Conservation (phyloP, 2,329 filamentous ascomycete genomes). For the Monosporascus sp. region DNA sequence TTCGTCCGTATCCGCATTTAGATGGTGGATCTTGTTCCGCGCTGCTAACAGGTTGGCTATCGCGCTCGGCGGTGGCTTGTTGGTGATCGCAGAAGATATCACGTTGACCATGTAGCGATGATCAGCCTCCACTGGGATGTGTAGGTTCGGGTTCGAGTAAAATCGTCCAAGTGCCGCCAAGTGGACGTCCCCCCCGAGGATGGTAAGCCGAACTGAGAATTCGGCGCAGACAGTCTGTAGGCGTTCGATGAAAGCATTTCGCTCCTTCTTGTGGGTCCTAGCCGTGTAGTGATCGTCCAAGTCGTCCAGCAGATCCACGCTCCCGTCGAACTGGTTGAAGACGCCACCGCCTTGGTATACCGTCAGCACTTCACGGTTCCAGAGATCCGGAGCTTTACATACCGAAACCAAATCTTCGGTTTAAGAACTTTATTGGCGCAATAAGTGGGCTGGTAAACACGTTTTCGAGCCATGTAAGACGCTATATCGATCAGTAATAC, state of each 20-base stretch:
- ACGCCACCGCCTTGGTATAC: constrained; percentile 59
- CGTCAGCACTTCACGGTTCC: constrained; percentile 5
- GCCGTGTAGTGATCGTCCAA: constrained; percentile 96
- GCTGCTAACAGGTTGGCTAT: constrained; percentile 88
- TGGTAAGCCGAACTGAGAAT: constrained; percentile 85
- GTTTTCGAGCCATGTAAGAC: constrained; percentile 95
- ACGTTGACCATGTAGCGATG: constrained; percentile 95
- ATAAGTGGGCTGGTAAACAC: constrained; percentile 82
- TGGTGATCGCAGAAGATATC: constrained; percentile 90
- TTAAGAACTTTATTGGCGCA: constrained; percentile 81
- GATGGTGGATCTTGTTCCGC: constrained; percentile 76
- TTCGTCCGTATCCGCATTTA: constrained; percentile 75
- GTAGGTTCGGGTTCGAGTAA: constrained; percentile 80
- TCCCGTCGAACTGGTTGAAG: constrained; percentile 93
- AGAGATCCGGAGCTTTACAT: constrained; percentile 14
- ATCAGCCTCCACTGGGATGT: constrained; percentile 74
- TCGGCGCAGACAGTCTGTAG: constrained; percentile 80
- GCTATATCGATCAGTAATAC: constrained; percentile 36
- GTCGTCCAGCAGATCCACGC: constrained; percentile 86
- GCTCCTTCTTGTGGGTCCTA: constrained; percentile 84
- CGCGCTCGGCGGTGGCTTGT: constrained; percentile 81
- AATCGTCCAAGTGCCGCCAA: constrained; percentile 89
- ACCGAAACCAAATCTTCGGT: constrained; percentile 80
- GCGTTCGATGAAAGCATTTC: constrained; percentile 70
- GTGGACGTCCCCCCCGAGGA: constrained; percentile 91